A percentile compares a stretch with the other conserved stretches of the same genome.
phyloP scores from a whole-genome alignment of 148 eudicot species.

The Diospyros kaki region DNA sequence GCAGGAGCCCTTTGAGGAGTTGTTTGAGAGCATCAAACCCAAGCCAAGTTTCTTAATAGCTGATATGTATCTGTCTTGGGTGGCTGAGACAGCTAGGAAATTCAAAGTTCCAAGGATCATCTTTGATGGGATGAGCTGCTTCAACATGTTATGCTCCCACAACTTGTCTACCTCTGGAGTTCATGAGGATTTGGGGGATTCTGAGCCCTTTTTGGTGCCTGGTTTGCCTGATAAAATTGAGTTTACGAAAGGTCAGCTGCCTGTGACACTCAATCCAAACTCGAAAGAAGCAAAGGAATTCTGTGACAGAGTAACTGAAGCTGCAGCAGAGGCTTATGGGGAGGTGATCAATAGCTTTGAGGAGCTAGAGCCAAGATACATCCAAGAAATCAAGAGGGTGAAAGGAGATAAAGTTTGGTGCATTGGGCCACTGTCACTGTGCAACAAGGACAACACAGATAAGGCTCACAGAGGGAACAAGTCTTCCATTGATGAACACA shows the following conservation, averaged over 20 bases:
- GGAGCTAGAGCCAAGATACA: conserved; percentile 28
- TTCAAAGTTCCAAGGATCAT: conserved; percentile 12
- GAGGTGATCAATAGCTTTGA: conserved; percentile 27
- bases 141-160: conserved; percentile 8
- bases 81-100: conserved; percentile 12
- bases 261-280: conserved; percentile 25
- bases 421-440: conserved; percentile 27
- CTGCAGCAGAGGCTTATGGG: conserved; percentile 29
- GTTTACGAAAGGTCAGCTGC: conserved; percentile 33
- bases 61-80: conserved; percentile 14
- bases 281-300: conserved; percentile 6
- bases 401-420: conserved; percentile 27
- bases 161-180: conserved; percentile 17
- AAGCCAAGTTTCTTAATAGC: conserved; percentile 18
- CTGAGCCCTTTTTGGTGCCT: conserved; percentile 35
- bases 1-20: conserved; percentile 15
- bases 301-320: conserved; percentile 5
- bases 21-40: conserved; percentile 5
- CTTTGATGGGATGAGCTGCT: conserved; percentile 23
- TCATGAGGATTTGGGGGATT: not conserved
- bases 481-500: conserved; percentile 15
- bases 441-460: conserved; percentile 19
- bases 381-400: conserved; percentile 10
- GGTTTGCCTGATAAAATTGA: conserved; percentile 35
- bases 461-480: conserved; percentile 33